Base-by-base conservation (phyloP, 2,329 filamentous ascomycete species). In the Hawksworthiomyces lignivorus region DNA sequence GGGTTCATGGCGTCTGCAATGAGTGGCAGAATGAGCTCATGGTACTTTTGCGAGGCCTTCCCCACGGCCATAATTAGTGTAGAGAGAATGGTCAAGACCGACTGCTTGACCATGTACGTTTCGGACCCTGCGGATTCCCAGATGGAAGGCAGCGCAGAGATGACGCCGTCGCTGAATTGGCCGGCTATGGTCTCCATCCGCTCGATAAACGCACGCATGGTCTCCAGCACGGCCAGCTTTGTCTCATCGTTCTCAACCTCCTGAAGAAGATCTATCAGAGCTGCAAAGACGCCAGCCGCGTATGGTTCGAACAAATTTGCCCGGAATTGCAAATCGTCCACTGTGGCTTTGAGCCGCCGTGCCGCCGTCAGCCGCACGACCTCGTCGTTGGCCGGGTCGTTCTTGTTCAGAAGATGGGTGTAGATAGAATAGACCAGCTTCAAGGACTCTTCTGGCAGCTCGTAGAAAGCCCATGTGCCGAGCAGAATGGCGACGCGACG, bases 331-430 rank as follows among this genome's bases (percentile, higher is more conserved):
- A 89, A 87, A 32, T 94, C 87, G 52, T 96, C 84, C 0, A 87
- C 79, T 32, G 95, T 76, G 50, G 76, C 75, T 52, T 83, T 82
- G 38, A 98, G 75, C 53, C 94, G 87, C 42, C 89, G 76, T 6
- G 87, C 92, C 4, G 92, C 87, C 2, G 90, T 96, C 41, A 97
- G 82, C 12, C 87, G 80, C 24, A 98, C 92, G 1, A 97, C 89
- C 40, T 88, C 73, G 55, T 98, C 92, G 55, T 98, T 98, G 45
- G 80, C 70, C 7, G 77, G 69, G 53, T 96, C 88, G 15, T 76
- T 72, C 7, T 76, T 72, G 53, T 88, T 82, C 17, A 98, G 72
- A 12, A 98, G 72, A 59, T 95, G 86, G 45, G 86, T 80, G 59
- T 88, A 96, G 42, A 97, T 87, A 54, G 90, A 82, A 56, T 94